These are phyloP conservation scores for Cladosporium austrohemisphaericum DNA, from an alignment of 2,329 filamentous ascomycete species.

Conservation along the genomic window DNA sequence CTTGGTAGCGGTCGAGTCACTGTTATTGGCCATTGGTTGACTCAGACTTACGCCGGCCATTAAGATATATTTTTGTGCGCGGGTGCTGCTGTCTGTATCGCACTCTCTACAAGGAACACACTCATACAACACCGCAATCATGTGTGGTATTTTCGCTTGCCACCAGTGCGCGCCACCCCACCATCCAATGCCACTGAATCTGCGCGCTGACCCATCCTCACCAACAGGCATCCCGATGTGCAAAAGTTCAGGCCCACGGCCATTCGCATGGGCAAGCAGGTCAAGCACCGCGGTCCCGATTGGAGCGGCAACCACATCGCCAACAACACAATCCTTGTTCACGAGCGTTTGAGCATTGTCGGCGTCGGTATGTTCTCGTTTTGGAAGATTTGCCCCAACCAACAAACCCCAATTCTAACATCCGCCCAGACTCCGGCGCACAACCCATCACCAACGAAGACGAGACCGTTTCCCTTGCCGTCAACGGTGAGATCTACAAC, in stretches of 20 bases:
- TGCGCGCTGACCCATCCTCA: constrained; percentile 24
- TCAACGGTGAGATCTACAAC: constrained; percentile 99
- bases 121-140: constrained; percentile 46
- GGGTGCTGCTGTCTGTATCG: no score
- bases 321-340: constrained; percentile 93
- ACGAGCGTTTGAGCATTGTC: constrained; percentile 96
- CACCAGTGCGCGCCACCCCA: constrained; percentile 59
- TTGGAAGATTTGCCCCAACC: background rate
- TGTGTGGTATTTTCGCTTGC: constrained; percentile 98
- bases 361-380: constrained; percentile 68
- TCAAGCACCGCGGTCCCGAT: constrained; percentile 95
- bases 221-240: constrained; percentile 75
- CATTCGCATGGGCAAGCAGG: constrained; percentile 88
- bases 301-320: constrained; percentile 87
- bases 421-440: constrained; percentile 73
- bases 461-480: constrained; percentile 80
- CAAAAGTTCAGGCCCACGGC: constrained; percentile 94
- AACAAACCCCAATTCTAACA: constrained; percentile 23
- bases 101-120: background rate
- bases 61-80: no score
- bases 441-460: constrained; percentile 94
- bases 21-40: constrained; percentile 4
- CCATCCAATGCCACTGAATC: background rate
- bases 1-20: no score
- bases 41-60: background rate